Conservation (phyloP, 2,329 filamentous ascomycete species). For the Orbilia ellipsospora region DNA sequence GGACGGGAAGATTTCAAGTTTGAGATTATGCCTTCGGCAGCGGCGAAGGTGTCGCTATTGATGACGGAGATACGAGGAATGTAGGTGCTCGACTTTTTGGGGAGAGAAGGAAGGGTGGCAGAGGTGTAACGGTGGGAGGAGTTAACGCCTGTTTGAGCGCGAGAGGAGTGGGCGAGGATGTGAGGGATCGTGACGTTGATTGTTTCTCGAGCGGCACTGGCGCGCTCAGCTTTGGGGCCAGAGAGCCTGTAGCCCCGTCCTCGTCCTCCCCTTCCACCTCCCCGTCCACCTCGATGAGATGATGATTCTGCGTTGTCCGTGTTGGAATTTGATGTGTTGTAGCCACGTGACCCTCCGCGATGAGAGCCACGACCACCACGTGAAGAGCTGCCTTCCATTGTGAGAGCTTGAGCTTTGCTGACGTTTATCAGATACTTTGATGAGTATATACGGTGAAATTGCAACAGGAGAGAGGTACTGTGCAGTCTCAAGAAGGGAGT, state of each 20-base stretch:
- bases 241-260: conserved; percentile 17
- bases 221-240: conserved; percentile 60
- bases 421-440: too few relatives aligned
- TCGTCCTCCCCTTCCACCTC: conserved; percentile 11
- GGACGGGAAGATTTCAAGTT: conserved; percentile 58
- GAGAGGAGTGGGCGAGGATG: conserved; percentile 67
- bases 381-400: not conserved
- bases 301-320: conserved; percentile 14
- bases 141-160: conserved; percentile 69
- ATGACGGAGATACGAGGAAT: conserved; percentile 65
- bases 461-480: too few relatives aligned
- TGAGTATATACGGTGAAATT: too few relatives aligned
- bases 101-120: conserved; percentile 49
- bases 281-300: not conserved
- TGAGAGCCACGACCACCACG: not conserved
- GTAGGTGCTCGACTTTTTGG: conserved; percentile 24
- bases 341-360: not conserved
- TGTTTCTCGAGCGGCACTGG: conserved; percentile 69
- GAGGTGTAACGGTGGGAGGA: conserved; percentile 64
- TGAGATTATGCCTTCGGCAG: conserved; percentile 62
- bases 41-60: conserved; percentile 68
- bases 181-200: conserved; percentile 71
- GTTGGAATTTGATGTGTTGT: conserved; percentile 31
- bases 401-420: not conserved
- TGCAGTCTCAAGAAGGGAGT: too few relatives aligned